Base-by-base conservation (phyloP, 495 filamentous ascomycete species). In the Talaromyces trachyspermus region DNA sequence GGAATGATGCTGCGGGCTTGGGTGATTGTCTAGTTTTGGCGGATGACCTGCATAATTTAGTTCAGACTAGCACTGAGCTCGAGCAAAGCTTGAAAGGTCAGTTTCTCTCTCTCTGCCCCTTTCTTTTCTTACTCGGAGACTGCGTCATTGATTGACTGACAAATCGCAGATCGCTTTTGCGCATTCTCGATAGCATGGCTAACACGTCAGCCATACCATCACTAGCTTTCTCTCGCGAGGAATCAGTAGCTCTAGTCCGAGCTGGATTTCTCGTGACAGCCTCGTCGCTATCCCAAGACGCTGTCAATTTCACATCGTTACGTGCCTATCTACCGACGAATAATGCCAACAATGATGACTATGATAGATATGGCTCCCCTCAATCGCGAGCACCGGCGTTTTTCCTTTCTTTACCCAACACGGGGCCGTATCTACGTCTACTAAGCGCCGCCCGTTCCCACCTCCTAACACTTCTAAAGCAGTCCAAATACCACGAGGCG, bases 351-450 rank as follows among this genome's bases (percentile, higher is more conserved):
- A 20, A 30, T 74, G 78, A 26, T 29, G 56, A 25, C 15, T 36
- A 36, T 24, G 43, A 17, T 11, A 37, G 2, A 17, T 26, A 45
- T 12, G 19, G 14, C 14, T 52, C 43, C 15, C 49, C 58, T 33
- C 58, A 66, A 50, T 59, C 55, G 45, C 63, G 61, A 33, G 58
- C 62, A 3, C 61, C 63, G 19, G 65, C 66, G 14, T 50, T 86
- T 40, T 79, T 76, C 24, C 68, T 91, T 38, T 83, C 85, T 0
- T 71, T 91, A 7, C 89, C 89, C 22, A 80, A 78, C 17, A 84
- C 77, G 2, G 89, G 89, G 1, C 70, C 79, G 2, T 88, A 85
- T 53, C 72, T 94, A 19, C 81, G 81, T 51, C 72, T 95, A n/a
- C 65, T 86, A 0, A 69, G 75, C 12, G 63, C 68, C 18, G 83